Evolutionary conservation across 2,329 filamentous ascomycete genomes (phyloP).

Genomic region (Pseudogymnoascus sp.): DNA sequence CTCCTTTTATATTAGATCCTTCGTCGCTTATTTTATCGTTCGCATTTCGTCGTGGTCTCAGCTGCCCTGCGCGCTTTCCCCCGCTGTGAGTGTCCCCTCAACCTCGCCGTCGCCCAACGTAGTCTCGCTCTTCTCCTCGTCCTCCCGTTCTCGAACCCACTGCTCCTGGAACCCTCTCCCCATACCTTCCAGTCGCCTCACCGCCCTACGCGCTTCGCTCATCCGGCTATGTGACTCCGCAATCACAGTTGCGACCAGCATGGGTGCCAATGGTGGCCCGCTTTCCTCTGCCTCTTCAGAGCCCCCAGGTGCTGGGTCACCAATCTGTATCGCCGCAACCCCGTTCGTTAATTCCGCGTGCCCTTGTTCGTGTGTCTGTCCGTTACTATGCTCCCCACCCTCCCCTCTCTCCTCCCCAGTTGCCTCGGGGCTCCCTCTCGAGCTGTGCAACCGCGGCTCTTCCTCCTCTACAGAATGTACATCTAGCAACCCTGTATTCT

Average conservation of each 20-base stretch:
- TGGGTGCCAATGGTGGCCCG: slow-evolving; percentile 33
- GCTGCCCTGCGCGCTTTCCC: not conserved
- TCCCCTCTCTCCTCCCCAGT: not conserved
- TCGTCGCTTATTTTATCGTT: not conserved
- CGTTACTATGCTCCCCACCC: not conserved
- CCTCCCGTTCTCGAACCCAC: slow-evolving; percentile 35
- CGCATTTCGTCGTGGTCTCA: not conserved
- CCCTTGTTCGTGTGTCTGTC: not conserved
- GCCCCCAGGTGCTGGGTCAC: not conserved
- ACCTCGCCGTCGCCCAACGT: not conserved
- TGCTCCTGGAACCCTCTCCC: slow-evolving; percentile 47
- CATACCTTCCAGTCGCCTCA: slow-evolving; percentile 44
- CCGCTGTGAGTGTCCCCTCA: not conserved
- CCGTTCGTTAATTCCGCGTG: not conserved
- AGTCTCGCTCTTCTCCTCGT: slow-evolving; percentile 9
- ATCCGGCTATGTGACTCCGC: slow-evolving; percentile 40
- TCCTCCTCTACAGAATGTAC: slow-evolving; percentile 9
- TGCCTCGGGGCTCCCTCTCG: not conserved
- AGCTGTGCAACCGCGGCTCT: not conserved
- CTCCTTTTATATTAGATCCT: not conserved
- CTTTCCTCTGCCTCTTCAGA: slow-evolving; percentile 10
- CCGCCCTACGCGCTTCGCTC: slow-evolving; percentile 44
- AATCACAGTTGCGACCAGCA: slow-evolving; percentile 48
- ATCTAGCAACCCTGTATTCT: slow-evolving; percentile 14
- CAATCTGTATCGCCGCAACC: not conserved